Evolutionary conservation across 345 rosid genomes (phyloP), one percentile per base, ranked within the genome.

Genomic region (Nasturtium officinale): DNA sequence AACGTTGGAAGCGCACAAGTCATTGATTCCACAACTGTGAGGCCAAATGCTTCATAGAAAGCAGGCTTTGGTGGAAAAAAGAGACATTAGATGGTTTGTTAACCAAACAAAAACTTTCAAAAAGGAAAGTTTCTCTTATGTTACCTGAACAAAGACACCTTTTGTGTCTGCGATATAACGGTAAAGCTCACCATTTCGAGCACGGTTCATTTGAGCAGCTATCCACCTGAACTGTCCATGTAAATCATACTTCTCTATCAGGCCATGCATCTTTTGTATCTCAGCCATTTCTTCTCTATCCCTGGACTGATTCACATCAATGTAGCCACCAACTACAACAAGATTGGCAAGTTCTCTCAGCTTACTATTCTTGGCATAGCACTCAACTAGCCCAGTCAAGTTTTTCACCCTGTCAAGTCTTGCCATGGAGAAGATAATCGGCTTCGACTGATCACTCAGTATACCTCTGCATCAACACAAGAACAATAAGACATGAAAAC

Each of bases 381-480:
- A 84, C 69, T 88, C 86, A 61, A 86, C 85, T 26, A 88, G 79
- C 9, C 89, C 89, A 1, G 87, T 83, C 55, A 88, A 59, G 70
- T 76, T 88, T 77, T 88, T 88, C 45, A 86, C 89, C 56, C 73
- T 72, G 65, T 88, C 84, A 38, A 88, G 81, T 77, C 90, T 83
- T 71, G 90, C 90, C 93, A 86, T 88, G 51, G 87, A 84, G 76
- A 88, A 88, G 35, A 86, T 76, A 65, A 86, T 79, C 3, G 89
- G 89, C 81, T 86, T 88, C 8, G 82, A 71, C 6, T 28, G 69
- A 52, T 86, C 82, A 29, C 71, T 79, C 65, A 88, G 65, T 40
- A 63, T 35, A 60, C 88, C 85, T 52, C 89, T 84, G 75, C 57
- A 57, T 21, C 58, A 28, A 40, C 13, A 79, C 20, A 73, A 57